Base-by-base conservation (phyloP, 805 yeast species). In the Sugiyamaella americana region DNA sequence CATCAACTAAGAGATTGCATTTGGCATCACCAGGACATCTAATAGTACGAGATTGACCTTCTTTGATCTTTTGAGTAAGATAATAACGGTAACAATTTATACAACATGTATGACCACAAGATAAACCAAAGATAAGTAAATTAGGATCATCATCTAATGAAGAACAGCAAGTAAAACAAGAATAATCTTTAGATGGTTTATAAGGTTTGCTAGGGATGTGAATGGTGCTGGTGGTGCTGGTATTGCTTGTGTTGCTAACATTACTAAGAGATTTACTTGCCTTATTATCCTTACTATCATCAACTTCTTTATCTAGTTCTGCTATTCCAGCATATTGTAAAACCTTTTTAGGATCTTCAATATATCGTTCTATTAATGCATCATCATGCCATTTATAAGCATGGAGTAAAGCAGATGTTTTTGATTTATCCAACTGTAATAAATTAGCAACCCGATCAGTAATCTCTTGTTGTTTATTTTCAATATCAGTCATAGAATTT, bases 151-250 rank as follows among this genome's bases (percentile, higher is more conserved):
- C 75, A 11, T 82, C 83, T 59, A 16, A 24, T 0, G 72, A 73
- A 22, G 82, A 83, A 61, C 87, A 85, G 63, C 96, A 89, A n/a
- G 89, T 80, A 13, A 63, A 56, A 60, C 96, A 87, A 22, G 61
- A 51, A 52, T 71, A 76, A 10, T 58, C 64, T 10, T 10, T 8
- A 10, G n/a, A 24, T 35, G 38, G 21, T 13, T 21, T 16, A 26
- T 26, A 26, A 8, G 32, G 32, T 8, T 8, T 8, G 11, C 11
- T 8, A 13, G 32, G 32, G n/a, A 29, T 35, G 37, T 16, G 16
- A n/a, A n/a, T n/a, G n/a, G n/a, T n/a, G n/a, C n/a, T n/a, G n/a
- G n/a, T n/a, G n/a, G n/a, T n/a, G n/a, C 13, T n/a, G n/a, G 34
- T 29, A 35, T 18, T 16, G 20, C 17, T 35, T 18, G 37, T 35